Percentiles rank a stretch among this genome's conserved stretches.
Evolutionary conservation across 2,329 filamentous ascomycete species (phyloP).

Genomic region (Diaporthe longicolla): DNA sequence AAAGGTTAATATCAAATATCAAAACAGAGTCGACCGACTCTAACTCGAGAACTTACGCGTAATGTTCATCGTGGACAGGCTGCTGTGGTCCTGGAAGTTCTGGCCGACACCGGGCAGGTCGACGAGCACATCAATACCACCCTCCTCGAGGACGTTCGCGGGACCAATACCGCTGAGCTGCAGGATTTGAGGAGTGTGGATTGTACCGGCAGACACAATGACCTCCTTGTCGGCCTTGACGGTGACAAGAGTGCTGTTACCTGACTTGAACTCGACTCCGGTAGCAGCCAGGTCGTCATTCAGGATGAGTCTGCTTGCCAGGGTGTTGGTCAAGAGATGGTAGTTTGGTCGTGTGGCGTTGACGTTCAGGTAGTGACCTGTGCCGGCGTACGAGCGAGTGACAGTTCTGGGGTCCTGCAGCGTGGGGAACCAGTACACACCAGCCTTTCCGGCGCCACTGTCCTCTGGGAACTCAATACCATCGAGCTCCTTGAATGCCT

Average conservation of each 20-base stretch:
- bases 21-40: too few species aligned
- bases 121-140: conserved; percentile 57
- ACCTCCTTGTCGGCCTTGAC: conserved; percentile 56
- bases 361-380: conserved; percentile 52
- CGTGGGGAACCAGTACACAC: conserved; percentile 59
- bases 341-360: conserved; percentile 49
- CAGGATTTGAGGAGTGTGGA: conserved; percentile 56
- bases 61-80: conserved; percentile 48
- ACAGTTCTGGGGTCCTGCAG: conserved; percentile 56
- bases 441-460: conserved; percentile 56
- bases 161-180: conserved; percentile 57
- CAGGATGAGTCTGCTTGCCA: conserved; percentile 49
- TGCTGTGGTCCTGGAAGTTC: conserved; percentile 64
- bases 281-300: conserved; percentile 46
- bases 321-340: conserved; percentile 50
- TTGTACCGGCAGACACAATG: conserved; percentile 59
- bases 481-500: conserved; percentile 55
- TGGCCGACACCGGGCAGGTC: conserved; percentile 63
- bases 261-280: conserved; percentile 50
- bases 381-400: conserved; percentile 56
- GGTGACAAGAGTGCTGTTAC: conserved; percentile 38
- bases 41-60: conserved; percentile 44
- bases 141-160: conserved; percentile 57
- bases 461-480: conserved; percentile 56
- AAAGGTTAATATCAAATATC: not conserved